Conservation (phyloP, 2,329 filamentous ascomycete species). For the Chaetomiaceae sp. region DNA sequence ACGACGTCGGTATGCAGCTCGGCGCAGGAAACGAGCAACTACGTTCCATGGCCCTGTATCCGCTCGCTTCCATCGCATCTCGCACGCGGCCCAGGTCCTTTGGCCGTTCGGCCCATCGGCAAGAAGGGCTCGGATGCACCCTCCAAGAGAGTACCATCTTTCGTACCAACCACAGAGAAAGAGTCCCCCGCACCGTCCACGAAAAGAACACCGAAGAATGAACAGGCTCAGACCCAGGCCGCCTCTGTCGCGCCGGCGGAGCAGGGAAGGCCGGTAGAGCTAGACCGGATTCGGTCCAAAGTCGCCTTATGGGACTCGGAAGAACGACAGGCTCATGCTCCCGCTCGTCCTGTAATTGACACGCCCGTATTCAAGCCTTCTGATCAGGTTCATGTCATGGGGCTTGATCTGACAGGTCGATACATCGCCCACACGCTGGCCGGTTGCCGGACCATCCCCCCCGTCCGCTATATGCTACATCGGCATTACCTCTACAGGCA, state of each 20-base stretch:
- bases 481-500: conserved; percentile 22
- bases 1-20: neutral
- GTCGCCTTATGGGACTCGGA: conserved; percentile 15
- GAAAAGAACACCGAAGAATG: neutral
- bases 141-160: no score
- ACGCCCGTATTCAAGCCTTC: conserved; percentile 8
- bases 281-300: conserved; percentile 14
- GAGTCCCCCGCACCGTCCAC: no score
- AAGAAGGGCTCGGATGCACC: no score
- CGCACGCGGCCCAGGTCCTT: neutral
- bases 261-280: neutral
- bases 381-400: conserved; percentile 31
- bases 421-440: conserved; percentile 33
- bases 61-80: neutral
- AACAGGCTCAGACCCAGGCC: neutral
- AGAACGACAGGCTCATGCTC: neutral
- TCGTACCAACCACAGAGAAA: no score
- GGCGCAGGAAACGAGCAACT: neutral
- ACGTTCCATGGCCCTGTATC: neutral
- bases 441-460: conserved; percentile 27
- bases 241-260: neutral
- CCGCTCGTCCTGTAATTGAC: neutral
- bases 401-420: conserved; percentile 26
- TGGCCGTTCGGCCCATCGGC: neutral
- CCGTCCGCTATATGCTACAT: conserved; percentile 30